phyloP scores from a whole-genome alignment of 305 asterid species.

The Rubia tinctorum region DNA sequence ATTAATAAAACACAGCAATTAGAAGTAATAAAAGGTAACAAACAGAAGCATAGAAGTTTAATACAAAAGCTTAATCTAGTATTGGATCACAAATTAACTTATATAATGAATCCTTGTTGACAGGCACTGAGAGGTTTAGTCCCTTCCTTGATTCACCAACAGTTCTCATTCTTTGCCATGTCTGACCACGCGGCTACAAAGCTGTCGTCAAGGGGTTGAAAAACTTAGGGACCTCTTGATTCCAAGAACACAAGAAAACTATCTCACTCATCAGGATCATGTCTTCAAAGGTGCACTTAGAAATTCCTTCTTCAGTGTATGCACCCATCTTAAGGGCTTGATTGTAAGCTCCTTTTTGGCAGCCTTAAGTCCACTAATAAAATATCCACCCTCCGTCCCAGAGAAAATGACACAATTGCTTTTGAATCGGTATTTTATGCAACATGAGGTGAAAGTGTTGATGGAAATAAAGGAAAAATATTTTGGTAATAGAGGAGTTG shows the following conservation, averaged over 20 bases:
- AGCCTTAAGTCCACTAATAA: constrained; percentile 41
- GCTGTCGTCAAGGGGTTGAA: constrained; percentile 91
- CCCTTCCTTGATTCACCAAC: constrained; percentile 87
- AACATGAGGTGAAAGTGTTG: neutral
- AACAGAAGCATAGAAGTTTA: neutral
- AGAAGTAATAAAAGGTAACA: constrained; percentile 11
- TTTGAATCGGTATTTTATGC: too few species aligned
- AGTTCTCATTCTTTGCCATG: constrained; percentile 94
- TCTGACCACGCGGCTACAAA: constrained; percentile 72
- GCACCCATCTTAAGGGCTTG: constrained; percentile 78
- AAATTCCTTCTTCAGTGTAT: constrained; percentile 72
- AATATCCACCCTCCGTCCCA: too few species aligned
- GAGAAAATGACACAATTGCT: neutral
- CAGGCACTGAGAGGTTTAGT: constrained; percentile 60
- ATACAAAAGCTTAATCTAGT: neutral
- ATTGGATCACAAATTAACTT: constrained; percentile 32
- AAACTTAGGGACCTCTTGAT: constrained; percentile 82
- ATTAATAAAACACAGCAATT: constrained; percentile 13
- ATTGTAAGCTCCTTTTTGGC: constrained; percentile 85
- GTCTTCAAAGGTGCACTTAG: constrained; percentile 97
- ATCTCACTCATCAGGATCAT: constrained; percentile 83
- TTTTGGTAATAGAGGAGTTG: too few species aligned
- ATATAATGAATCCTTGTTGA: constrained; percentile 88
- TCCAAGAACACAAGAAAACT: constrained; percentile 94
- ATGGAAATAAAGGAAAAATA: neutral